phyloP scores from a whole-genome alignment of 805 yeast species.

The Starmera dryadoides region DNA sequence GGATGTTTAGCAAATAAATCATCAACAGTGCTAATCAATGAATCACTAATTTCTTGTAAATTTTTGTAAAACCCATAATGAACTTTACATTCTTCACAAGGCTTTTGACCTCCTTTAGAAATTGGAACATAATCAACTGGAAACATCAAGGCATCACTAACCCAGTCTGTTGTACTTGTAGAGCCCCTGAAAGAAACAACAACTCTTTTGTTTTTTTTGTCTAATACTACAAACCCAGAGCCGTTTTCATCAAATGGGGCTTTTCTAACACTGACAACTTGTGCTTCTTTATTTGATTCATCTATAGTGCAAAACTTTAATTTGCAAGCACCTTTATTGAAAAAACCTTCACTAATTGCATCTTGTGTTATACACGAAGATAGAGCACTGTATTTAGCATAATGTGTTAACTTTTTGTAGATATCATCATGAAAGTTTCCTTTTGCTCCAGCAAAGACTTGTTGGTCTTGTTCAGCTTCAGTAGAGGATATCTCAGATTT shows the following conservation, averaged over 20 bases:
- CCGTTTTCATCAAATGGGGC: slow-evolving; percentile 26
- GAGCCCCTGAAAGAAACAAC: slow-evolving; percentile 64
- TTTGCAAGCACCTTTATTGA: slow-evolving; percentile 14
- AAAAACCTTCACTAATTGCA: slow-evolving; percentile 6
- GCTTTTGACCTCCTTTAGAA: slow-evolving; percentile 4
- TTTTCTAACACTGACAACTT: slow-evolving; percentile 9
- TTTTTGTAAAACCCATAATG: slow-evolving; percentile 60
- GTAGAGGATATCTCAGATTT: too few relatives aligned
- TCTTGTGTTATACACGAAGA: slow-evolving; percentile 15
- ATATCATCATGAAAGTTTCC: slow-evolving; percentile 5
- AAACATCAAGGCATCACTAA: slow-evolving; percentile 45
- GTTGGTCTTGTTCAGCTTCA: too few relatives aligned
- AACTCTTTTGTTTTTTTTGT: slow-evolving; percentile 36
- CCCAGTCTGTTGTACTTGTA: slow-evolving; percentile 56
- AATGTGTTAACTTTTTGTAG: slow-evolving; percentile 11
- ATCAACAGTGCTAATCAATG: slow-evolving; percentile 22
- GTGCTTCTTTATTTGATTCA: slow-evolving; percentile 3
- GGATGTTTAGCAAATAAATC: slow-evolving; percentile 31
- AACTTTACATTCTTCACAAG: slow-evolving; percentile 46
- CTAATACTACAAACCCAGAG: slow-evolving; percentile 50
- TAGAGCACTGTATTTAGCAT: slow-evolving; percentile 13
- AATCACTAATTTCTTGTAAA: slow-evolving; percentile 31
- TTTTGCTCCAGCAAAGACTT: too few relatives aligned
- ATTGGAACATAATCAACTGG: slow-evolving; percentile 12
- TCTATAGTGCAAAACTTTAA: slow-evolving; percentile 8